These are phyloP conservation scores for Heliamphora pulchella DNA, from an alignment of 179 eudicot species.

Conservation along the genomic window DNA sequence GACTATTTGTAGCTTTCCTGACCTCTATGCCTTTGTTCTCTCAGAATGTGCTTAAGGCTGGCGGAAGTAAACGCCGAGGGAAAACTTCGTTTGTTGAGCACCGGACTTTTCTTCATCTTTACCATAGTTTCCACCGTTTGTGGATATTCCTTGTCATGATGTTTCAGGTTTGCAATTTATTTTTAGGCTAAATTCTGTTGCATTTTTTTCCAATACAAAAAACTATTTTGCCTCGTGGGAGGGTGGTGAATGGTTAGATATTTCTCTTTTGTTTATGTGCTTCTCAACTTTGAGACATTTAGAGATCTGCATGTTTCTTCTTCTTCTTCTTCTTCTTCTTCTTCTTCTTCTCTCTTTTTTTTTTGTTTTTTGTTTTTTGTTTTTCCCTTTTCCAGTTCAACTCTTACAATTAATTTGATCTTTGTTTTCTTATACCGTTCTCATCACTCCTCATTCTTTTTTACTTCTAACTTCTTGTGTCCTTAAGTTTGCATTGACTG, in stretches of 20 bases:
- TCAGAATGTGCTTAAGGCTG: slow-evolving; percentile 53
- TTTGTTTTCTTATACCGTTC: too few species aligned
- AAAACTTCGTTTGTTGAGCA: slow-evolving; percentile 99
- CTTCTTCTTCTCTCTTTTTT: not conserved
- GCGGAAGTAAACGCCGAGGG: slow-evolving; percentile 62
- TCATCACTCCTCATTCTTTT: not conserved
- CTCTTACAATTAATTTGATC: not conserved
- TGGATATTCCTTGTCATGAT: slow-evolving; percentile 97
- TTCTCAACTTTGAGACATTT: not conserved
- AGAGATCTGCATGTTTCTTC: not conserved
- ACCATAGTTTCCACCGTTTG: slow-evolving; percentile 97
- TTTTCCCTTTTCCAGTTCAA: not conserved
- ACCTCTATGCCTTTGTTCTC: slow-evolving; percentile 17
- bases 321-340: not conserved
- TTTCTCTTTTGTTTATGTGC: not conserved
- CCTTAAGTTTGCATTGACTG: not conserved
- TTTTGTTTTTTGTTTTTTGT: not conserved
- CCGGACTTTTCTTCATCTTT: slow-evolving; percentile 86
- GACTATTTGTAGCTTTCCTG: slow-evolving; percentile 2
- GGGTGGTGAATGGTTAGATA: not conserved
- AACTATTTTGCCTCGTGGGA: too few species aligned
- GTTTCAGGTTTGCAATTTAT: slow-evolving; percentile 66
- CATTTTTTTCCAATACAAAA: not conserved
- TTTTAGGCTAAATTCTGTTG: not conserved
- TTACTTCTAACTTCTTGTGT: not conserved